phyloP scores from a whole-genome alignment of 1,284 basidiomycete species.

The Ceratobasidium sp. region DNA sequence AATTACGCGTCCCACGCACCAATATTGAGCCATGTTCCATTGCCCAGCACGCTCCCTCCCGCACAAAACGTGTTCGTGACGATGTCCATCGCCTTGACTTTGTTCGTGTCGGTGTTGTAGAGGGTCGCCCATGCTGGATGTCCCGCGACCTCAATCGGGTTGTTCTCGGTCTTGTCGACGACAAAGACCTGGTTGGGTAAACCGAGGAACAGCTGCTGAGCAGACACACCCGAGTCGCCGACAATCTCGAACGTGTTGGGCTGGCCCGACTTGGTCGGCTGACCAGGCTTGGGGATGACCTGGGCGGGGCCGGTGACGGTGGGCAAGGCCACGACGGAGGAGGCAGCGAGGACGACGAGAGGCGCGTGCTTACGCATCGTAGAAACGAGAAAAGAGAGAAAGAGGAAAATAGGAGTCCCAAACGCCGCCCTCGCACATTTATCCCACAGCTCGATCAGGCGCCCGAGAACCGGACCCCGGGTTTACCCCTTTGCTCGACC shows the following conservation, averaged over 20 bases:
- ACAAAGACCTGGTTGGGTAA: slow-evolving; percentile 49
- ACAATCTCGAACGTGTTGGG: slow-evolving; percentile 58
- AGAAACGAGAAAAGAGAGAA: not conserved
- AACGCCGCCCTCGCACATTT: no score
- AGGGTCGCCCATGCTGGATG: slow-evolving; percentile 53
- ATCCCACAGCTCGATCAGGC: not conserved
- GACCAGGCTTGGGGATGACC: slow-evolving; percentile 41
- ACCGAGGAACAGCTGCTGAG: slow-evolving; percentile 56
- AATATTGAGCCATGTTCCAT: slow-evolving; percentile 50
- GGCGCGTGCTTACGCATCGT: slow-evolving; percentile 40
- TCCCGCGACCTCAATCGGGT: slow-evolving; percentile 48
- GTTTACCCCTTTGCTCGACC: not conserved
- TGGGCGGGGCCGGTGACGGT: slow-evolving; percentile 35
- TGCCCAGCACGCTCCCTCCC: slow-evolving; percentile 47
- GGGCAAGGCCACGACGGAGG: slow-evolving; percentile 41
- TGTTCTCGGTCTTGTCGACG: slow-evolving; percentile 50
- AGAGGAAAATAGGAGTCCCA: not conserved
- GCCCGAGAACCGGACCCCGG: not conserved
- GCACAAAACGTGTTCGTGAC: slow-evolving; percentile 56
- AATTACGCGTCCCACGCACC: slow-evolving; percentile 28
- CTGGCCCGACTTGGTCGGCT: slow-evolving; percentile 42
- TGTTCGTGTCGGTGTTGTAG: slow-evolving; percentile 60
- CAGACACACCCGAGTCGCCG: slow-evolving; percentile 58
- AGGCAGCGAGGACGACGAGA: slow-evolving; percentile 44
- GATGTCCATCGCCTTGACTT: slow-evolving; percentile 61